Conservation (phyloP, 2,329 filamentous ascomycete genomes). For the Arthroderma sp. region DNA sequence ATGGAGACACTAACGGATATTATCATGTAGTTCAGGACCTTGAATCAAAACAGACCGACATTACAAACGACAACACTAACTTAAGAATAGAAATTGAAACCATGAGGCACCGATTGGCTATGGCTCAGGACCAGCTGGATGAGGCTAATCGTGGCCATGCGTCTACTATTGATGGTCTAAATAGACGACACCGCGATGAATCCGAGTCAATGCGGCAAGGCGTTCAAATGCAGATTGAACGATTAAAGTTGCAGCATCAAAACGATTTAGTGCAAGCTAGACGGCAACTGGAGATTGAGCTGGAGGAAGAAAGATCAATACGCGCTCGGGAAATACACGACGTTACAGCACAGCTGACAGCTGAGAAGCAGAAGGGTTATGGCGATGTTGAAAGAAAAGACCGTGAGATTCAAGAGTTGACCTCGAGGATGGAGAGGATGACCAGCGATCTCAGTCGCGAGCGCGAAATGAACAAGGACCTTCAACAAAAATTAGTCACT, state of each 20-base stretch:
- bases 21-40: conserved; percentile 39
- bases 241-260: conserved; percentile 47
- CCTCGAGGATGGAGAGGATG: conserved; percentile 25
- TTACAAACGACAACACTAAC: conserved; percentile 39
- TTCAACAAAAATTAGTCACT: conserved; percentile 48
- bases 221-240: conserved; percentile 41
- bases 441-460: conserved; percentile 47
- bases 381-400: conserved; percentile 40
- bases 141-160: conserved; percentile 40
- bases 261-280: conserved; percentile 55
- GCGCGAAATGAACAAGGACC: conserved; percentile 43
- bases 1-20: neutral
- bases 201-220: conserved; percentile 31
- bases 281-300: conserved; percentile 48
- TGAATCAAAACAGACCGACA: conserved; percentile 38
- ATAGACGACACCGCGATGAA: conserved; percentile 38
- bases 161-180: conserved; percentile 39
- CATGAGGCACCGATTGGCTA: conserved; percentile 39
- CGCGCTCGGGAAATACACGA: conserved; percentile 52
- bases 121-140: conserved; percentile 37
- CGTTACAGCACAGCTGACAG: conserved; percentile 40
- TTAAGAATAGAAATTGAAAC: conserved; percentile 58
- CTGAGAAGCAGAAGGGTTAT: conserved; percentile 32
- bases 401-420: conserved; percentile 37
- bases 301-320: conserved; percentile 50